Base-by-base conservation (phyloP, 2,329 filamentous ascomycete species). In the Colletotrichum aenigma region DNA sequence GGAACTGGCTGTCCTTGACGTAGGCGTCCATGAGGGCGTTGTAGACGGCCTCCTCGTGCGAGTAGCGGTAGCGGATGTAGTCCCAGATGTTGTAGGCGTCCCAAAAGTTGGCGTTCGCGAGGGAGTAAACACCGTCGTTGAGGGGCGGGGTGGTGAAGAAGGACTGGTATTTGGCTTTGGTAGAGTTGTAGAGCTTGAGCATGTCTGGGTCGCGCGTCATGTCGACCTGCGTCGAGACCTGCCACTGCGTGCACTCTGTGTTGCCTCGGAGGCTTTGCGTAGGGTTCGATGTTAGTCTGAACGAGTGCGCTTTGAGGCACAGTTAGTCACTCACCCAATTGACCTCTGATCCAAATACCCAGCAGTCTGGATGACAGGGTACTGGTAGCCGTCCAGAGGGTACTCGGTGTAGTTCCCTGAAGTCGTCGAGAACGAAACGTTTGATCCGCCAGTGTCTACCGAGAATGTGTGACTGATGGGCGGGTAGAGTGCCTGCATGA, bases 401-500 rank as follows among this genome's bases (percentile, higher is more conserved):
- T 91, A 91, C 30, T 92, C 86, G 7, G 94, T 86, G 4, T 86
- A 83, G 6, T 89, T 91, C 13, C 91, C 91, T 80, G 94, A 92
- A 21, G 38, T 15, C 9, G 73, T 72, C 48, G 77, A 74, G 13
- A 65, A 70, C 15, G 77, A 76, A 10, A 78, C 56, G 26, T 77
- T 78, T 6, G 78, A 76, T 26, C 83, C 83, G 18, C 82, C 83
- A 16, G 86, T 86, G 3, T 86, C 82, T 6, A 83, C 81, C 7
- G 83, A 79, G 36, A 85, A 86, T 1, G 80, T 77, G 12, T 80
- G 76, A 6, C 88, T 87, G 1, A 90, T 89, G 0, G 95, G 94
- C 4, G 96, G 95, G 81, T 98, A 98, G 6, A 98, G 87, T 6
- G 94, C 95, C 82, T 98, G 96, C 79, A 97, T 85, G 84, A 98